Percentiles rank a stretch among this genome's conserved stretches.
phyloP scores from a whole-genome alignment of 305 asterid genomes.

The Andrographis paniculata region DNA sequence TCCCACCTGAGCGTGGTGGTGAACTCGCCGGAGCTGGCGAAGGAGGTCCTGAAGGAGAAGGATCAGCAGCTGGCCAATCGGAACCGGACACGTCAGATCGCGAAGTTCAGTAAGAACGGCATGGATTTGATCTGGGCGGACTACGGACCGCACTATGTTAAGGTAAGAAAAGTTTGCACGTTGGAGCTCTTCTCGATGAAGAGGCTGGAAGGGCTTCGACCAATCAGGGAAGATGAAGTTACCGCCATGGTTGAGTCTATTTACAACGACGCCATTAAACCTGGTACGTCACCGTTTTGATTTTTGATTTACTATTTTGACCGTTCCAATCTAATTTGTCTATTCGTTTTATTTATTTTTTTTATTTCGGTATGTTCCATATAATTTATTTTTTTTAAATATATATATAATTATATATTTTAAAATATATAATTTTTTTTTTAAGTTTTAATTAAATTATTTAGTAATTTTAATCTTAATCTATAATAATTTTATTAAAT shows the following conservation, averaged over 20 bases:
- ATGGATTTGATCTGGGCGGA: conserved; percentile 60
- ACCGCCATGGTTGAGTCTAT: conserved; percentile 47
- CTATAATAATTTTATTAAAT: too few species aligned
- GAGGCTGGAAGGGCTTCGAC: conserved; percentile 40
- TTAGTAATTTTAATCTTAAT: too few species aligned
- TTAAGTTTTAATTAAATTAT: too few species aligned
- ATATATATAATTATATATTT: too few species aligned
- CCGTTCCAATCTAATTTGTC: too few species aligned
- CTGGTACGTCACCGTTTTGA: conserved; percentile 23
- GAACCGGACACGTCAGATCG: conserved; percentile 36
- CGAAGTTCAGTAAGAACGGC: conserved; percentile 46
- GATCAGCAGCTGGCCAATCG: conserved; percentile 49
- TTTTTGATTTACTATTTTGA: too few species aligned
- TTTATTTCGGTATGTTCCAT: too few species aligned
- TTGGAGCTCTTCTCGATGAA: conserved; percentile 49
- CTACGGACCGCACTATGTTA: conserved; percentile 56
- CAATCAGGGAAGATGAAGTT: conserved; percentile 52
- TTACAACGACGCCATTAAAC: conserved; percentile 30
- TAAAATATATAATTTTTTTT: too few species aligned
- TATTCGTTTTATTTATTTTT: too few species aligned
- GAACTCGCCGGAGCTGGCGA: conserved; percentile 39
- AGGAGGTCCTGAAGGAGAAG: conserved; percentile 48
- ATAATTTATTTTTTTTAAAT: too few species aligned
- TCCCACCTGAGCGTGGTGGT: conserved; percentile 44
- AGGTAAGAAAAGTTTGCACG: conserved; percentile 50